Base-by-base conservation (phyloP, 2,329 filamentous ascomycete species). In the Alternaria tenuissima region DNA sequence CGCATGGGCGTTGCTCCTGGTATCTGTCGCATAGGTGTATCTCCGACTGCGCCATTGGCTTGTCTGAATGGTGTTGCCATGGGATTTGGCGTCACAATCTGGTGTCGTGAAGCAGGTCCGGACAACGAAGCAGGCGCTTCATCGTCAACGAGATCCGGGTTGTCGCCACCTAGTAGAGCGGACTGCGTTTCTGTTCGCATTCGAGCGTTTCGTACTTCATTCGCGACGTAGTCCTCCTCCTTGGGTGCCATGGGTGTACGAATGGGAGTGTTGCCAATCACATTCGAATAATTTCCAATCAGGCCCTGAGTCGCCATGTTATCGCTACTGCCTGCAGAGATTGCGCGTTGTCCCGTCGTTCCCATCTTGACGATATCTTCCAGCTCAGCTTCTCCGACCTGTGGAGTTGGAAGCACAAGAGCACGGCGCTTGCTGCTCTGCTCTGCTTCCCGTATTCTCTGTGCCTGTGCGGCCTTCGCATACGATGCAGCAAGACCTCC, bases 311-410 rank as follows among this genome's bases (percentile, higher is more conserved):
- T 96, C 53, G 92, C 88, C 74, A 93, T 88, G 65, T 94, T 96
- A 61, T 97, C 93, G 76, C 91, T 91, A 54, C 89, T 88, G 44
- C 87, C 87, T 5, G 92, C 92, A 76, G 91, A 84, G 71, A 89
- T 93, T 43, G 95, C 95, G 52, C 90, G 89, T 74, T 97, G 93
- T 38, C 94, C 95, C 61, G 93, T 88, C 86, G 96, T 91, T 44
- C 95, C 94, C 93, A 98, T 96, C 83, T 99, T 99, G 66, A 99
- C 93, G 73, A 99, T 98, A 68, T 97, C 94, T 75, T 99, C 95
- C 60, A 99, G 84, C 80, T 99, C 95, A 43, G 88, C 86, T 73
- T 99, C 95, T 77, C 92, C 90, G 70, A 99, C 93, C 80, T 99
- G 95, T 8, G 95, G 95, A 24, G 91, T 84, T 8, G 95, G 95